A percentile compares a stretch with the other conserved stretches of the same genome.
Conservation (phyloP, 192 early-diverging fungal genomes). For the Cladochytrium replicatum region DNA sequence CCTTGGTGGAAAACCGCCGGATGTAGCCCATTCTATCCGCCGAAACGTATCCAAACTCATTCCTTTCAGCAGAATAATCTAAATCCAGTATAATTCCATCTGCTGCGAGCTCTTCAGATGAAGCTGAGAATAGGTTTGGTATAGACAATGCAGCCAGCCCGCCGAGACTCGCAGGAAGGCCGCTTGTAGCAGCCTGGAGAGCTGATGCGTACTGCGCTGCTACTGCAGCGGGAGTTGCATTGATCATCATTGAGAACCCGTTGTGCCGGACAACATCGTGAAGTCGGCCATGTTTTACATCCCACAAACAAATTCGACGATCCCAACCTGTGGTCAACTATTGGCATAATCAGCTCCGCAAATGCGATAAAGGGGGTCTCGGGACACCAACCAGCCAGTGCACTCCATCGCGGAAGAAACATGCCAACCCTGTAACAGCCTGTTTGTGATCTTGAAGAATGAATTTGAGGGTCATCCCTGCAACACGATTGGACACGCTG, state of each 20-base stretch:
- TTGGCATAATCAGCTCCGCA: neutral
- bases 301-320: constrained; percentile 42
- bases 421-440: constrained; percentile 37
- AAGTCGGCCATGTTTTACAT: constrained; percentile 22
- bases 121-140: neutral
- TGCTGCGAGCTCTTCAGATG: constrained; percentile 52
- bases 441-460: constrained; percentile 39
- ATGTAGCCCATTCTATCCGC: constrained; percentile 46
- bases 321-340: constrained; percentile 46
- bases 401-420: constrained; percentile 27
- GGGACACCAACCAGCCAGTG: constrained; percentile 36
- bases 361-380: neutral
- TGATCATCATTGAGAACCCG: neutral
- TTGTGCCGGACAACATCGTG: constrained; percentile 39
- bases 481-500: constrained; percentile 41
- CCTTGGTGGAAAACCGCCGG: constrained; percentile 38
- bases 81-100: constrained; percentile 47
- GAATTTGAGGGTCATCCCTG: constrained; percentile 43
- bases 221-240: neutral
- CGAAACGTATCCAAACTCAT: constrained; percentile 44
- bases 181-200: too few relatives aligned
- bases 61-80: constrained; percentile 38
- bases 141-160: too few relatives aligned
- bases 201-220: neutral
- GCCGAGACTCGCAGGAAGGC: too few relatives aligned